Conservation (phyloP, 2,329 filamentous ascomycete species). For the Fusarium aywerte region DNA sequence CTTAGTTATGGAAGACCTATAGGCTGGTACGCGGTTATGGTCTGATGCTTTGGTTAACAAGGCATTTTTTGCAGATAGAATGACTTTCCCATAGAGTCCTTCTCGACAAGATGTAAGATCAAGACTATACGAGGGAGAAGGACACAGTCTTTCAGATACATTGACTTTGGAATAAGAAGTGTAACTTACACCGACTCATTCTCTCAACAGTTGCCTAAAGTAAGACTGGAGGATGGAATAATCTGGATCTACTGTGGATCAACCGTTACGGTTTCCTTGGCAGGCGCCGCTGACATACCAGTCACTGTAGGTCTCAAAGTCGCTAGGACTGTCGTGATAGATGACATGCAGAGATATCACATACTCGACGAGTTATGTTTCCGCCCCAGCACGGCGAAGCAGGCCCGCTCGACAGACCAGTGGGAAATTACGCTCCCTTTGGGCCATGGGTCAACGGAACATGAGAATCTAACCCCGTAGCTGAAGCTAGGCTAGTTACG, state of each 20-base stretch:
- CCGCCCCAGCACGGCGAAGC: neutral
- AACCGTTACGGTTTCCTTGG: neutral
- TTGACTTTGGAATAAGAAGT: too few relatives aligned
- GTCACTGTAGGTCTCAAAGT: neutral
- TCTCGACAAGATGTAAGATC: neutral
- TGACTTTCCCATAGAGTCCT: fast-evolving
- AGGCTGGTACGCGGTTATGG: neutral
- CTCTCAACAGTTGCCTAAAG: too few relatives aligned
- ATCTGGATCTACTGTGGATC: neutral
- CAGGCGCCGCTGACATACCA: neutral
- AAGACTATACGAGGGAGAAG: too few relatives aligned
- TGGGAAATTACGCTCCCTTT: neutral
- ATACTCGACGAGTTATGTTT: constrained; percentile 16
- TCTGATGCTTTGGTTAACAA: fast-evolving
- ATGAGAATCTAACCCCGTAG: neutral
- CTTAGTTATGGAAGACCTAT: neutral
- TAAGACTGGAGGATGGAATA: too few relatives aligned
- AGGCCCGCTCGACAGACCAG: neutral
- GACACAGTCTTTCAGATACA: too few relatives aligned
- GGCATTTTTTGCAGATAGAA: too few relatives aligned
- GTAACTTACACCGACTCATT: too few relatives aligned
- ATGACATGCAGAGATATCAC: constrained; percentile 5
- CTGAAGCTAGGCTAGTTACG: fast-evolving
- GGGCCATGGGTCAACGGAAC: too few relatives aligned
- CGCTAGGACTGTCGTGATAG: neutral